Evolutionary conservation across 1,284 basidiomycete genomes (phyloP), one percentile per base, ranked within the genome.

Genomic region (Trametes pubescens): DNA sequence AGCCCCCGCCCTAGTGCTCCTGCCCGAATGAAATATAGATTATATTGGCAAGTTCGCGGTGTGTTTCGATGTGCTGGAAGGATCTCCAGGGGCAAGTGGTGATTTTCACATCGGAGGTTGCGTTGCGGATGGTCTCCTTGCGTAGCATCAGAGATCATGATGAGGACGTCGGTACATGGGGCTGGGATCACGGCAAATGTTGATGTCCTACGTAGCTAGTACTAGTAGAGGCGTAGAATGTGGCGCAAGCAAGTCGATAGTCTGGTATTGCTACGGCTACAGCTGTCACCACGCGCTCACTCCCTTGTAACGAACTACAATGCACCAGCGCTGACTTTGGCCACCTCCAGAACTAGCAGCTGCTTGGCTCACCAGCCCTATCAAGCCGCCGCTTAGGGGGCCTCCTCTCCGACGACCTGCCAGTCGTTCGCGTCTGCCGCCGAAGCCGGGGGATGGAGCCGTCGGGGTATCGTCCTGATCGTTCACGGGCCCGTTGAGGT

Each of bases 401-500:
- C 44, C 46, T 16, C 46, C 43, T 9, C 34, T 48, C n/a, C 14
- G 32, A 21, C 44, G 21, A 9, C 32, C 34, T 29, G 16, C 7
- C 24, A 24, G 24, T 21, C n/a, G 40, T n/a, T 11, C 26, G n/a
- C 26, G 32, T 13, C 49, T 24, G 10, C 32, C 18, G 32, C 18
- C 29, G n/a, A 10, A 21, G 48, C 18, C 48, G 11, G 29, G 6
- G 29, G 49, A 51, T 21, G 29, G 18, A 4, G 29, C 6, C 6
- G 8, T 29, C 38, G 38, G 24, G 3, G 51, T 4, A 32, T 35
- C 32, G 32, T 22, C 35, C 46, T 56, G 8, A 21, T 43, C 13
- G 38, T 52, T 53, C 34, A 64, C 51, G 0, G 77, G 77, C 16
- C 67, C 69, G 66, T 76, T 74, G 7, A 80, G 74, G 43, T 77